Conservation (phyloP, 129 eudicot genomes). For the Glebionis coronaria region DNA sequence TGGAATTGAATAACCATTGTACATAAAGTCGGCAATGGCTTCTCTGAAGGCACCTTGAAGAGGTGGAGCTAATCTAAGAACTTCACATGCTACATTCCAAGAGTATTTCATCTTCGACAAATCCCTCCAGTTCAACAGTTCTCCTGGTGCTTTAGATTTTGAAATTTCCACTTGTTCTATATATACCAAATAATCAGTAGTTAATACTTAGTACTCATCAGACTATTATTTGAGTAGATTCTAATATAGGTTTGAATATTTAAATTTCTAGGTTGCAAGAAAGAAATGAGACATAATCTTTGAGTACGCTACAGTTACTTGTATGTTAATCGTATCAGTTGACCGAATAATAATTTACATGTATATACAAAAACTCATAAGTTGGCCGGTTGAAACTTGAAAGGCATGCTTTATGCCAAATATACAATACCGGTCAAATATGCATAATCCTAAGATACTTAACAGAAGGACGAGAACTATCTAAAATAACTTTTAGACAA, state of each 20-base stretch:
- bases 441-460: too few relatives aligned
- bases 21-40: slow-evolving; percentile 36
- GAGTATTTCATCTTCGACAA: slow-evolving; percentile 33
- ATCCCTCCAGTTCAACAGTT: slow-evolving; percentile 35
- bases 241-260: background rate
- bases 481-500: too few relatives aligned
- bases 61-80: slow-evolving; percentile 36
- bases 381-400: background rate
- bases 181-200: too few relatives aligned
- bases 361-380: background rate
- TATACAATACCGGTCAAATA: too few relatives aligned
- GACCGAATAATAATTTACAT: too few relatives aligned
- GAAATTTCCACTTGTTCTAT: slow-evolving; percentile 46
- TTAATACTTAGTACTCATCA: too few relatives aligned
- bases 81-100: slow-evolving; percentile 46
- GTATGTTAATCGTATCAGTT: too few relatives aligned
- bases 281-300: too few relatives aligned
- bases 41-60: slow-evolving; percentile 40
- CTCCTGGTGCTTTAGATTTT: slow-evolving; percentile 25
- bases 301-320: too few relatives aligned
- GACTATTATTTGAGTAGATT: background rate
- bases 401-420: background rate
- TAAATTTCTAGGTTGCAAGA: too few relatives aligned
- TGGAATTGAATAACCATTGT: slow-evolving; percentile 32
- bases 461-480: too few relatives aligned